Evolutionary conservation across 441 rosid species (phyloP).

Genomic region (Erodium trifolium): DNA sequence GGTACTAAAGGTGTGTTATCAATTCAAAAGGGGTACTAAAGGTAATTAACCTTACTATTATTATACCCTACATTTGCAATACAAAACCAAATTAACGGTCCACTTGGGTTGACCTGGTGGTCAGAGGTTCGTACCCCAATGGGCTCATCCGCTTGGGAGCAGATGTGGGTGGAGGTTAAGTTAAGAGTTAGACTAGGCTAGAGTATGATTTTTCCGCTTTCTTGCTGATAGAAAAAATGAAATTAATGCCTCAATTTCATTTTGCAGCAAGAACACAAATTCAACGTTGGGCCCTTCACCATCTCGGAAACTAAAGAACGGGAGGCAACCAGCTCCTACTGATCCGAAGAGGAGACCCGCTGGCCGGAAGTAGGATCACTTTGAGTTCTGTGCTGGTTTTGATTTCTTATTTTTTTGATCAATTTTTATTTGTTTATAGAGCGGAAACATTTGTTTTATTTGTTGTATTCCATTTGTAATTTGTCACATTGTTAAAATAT

Average conservation of each 20-base stretch:
- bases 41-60: no score
- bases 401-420: constrained; percentile 13
- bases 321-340: constrained; percentile 43
- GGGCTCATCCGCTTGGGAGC: no score
- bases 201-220: no score
- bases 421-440: constrained; percentile 20
- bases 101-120: no score
- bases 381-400: constrained; percentile 13
- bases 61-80: neutral
- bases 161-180: no score
- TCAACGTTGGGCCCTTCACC: constrained; percentile 52
- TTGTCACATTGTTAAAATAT: constrained; percentile 23
- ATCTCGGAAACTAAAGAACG: constrained; percentile 46
- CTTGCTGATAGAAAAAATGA: no score
- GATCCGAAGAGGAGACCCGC: constrained; percentile 61
- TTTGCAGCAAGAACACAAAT: constrained; percentile 44
- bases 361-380: constrained; percentile 36
- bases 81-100: neutral
- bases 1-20: no score
- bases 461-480: constrained; percentile 18
- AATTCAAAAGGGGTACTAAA: no score
- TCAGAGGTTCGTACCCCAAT: no score
- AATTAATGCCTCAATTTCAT: constrained; percentile 8
- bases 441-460: neutral
- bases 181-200: no score